Base-by-base conservation (phyloP, 1,139 yeast species). In the Schwanniomyces etchellsii region DNA sequence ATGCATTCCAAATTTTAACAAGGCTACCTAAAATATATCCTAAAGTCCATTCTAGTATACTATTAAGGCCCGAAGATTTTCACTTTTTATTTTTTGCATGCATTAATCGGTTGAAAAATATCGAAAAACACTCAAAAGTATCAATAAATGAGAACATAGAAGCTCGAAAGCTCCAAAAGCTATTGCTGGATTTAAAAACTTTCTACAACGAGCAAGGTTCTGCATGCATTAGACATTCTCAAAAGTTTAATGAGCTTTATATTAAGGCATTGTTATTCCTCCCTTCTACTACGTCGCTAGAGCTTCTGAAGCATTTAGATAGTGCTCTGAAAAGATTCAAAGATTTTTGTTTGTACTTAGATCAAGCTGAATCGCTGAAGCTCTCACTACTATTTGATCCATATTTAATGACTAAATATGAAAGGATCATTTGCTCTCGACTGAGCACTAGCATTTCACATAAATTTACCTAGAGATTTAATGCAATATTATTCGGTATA, bases 1-100 rank as follows among this genome's bases (percentile, higher is more conserved):
- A 57, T 35, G 64, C 70, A 1, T 39, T 49, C 17, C 41, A 43
- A 24, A 30, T 62, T 6, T 33, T 60, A 16, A 37, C 40, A 18
- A 48, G 44, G 21, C 27, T 56, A 14, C 50, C 52, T 1, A 34
- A 33, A 3, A 27, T 33, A 5, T 50, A 35, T 34, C 48, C 48
- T 2, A 28, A 29, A 5, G 21, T 42, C 1, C 15, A 20, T 12
- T 18, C 20, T 5, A 35, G 30, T 1, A 37, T 43, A 2, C 30
- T 50, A 7, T 33, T 44, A n/a, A 36, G n/a, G 9, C 21, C 21
- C n/a, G 21, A 18, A 7, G 21, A n/a, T 7, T 18, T 18, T 46
- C 6, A 49, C 47, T 14, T 55, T 53, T 14, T 34, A 43, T 24
- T 55, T 49, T 26, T 22, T 43, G 2, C 33, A 33, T 14, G 24